Evolutionary conservation across 2,329 filamentous ascomycete genomes (phyloP), one percentile per base, ranked within the genome.

Genomic region (Sphaerulina vaccinii): DNA sequence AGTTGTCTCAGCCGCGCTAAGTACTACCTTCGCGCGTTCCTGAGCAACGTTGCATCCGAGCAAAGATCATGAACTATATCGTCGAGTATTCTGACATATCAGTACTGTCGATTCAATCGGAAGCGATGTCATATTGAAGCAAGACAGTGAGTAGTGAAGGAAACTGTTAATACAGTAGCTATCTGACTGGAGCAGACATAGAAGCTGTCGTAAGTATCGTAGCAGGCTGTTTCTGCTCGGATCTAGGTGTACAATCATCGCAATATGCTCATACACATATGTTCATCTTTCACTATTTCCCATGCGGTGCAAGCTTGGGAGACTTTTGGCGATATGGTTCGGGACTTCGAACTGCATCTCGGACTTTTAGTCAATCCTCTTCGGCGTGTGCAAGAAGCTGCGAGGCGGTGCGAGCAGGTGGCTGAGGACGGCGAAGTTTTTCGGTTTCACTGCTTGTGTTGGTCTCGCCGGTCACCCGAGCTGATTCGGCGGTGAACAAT

Each of bases 361-460:
- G 45, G 24, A 49, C 45, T n/a, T 41, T n/a, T 16, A 49, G 45
- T 49, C 45, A 49, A 41, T 49, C 45, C 37, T 49, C 45, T 16
- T 49, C 37, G 10, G 39, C 38, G 10, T 43, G 44, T 4, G 39
- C 48, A 11, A 50, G n/a, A n/a, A n/a, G 39, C 23, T 50, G 48
- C 7, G 48, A 50, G 16, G 42, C 39, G 11, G 48, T 50, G 15
- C 48, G 27, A 8, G 40, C 33, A 10, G 48, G 48, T 6, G 35
- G 33, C 16, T 37, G 21, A 7, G 48, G 48, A 19, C 48, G 38
- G 13, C 48, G 38, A 15, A 50, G 48, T 36, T 50, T 44, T 21
- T 43, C 48, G 16, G 13, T 13, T 13, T 18, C 32, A 10, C 18
- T 16, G 11, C 33, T 29, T 5, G 39, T 15, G 29, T 39, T 50